Percentiles rank a stretch among this genome's conserved stretches.
Conservation (phyloP, 768 basidiomycete genomes). For the Termitomyces heimii region DNA sequence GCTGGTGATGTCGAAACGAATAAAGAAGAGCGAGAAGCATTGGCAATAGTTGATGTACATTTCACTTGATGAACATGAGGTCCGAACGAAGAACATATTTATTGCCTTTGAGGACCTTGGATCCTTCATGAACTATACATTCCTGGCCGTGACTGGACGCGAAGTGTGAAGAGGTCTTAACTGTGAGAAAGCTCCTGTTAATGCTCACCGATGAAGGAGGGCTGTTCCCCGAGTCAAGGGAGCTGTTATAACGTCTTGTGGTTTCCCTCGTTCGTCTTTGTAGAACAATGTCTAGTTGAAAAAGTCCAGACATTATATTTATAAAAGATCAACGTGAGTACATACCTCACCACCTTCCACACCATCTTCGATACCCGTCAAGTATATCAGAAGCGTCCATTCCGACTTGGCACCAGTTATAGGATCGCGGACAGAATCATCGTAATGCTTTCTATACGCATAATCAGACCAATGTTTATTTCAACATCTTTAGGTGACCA, state of each 20-base stretch:
- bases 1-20: conserved; percentile 75
- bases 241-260: conserved; percentile 40
- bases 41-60: conserved; percentile 25
- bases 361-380: conserved; percentile 68
- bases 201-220: conserved; percentile 53
- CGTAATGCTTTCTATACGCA: conserved; percentile 53
- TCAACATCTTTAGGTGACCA: not conserved
- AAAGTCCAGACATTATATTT: not conserved
- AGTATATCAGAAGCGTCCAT: conserved; percentile 73
- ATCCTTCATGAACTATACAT: conserved; percentile 70
- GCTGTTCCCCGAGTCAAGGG: conserved; percentile 58
- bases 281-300: conserved; percentile 61
- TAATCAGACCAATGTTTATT: not conserved
- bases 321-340: not conserved
- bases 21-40: conserved; percentile 44
- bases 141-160: conserved; percentile 73
- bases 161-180: conserved; percentile 20
- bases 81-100: conserved; percentile 76
- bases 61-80: conserved; percentile 48
- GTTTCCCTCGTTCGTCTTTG: conserved; percentile 44
- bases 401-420: conserved; percentile 60
- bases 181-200: no score
- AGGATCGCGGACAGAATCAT: conserved; percentile 59
- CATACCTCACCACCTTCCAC: conserved; percentile 65
- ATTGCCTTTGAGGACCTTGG: conserved; percentile 48